Conservation (phyloP, 2,329 filamentous ascomycete genomes). For the Stemphylium vesicarium region DNA sequence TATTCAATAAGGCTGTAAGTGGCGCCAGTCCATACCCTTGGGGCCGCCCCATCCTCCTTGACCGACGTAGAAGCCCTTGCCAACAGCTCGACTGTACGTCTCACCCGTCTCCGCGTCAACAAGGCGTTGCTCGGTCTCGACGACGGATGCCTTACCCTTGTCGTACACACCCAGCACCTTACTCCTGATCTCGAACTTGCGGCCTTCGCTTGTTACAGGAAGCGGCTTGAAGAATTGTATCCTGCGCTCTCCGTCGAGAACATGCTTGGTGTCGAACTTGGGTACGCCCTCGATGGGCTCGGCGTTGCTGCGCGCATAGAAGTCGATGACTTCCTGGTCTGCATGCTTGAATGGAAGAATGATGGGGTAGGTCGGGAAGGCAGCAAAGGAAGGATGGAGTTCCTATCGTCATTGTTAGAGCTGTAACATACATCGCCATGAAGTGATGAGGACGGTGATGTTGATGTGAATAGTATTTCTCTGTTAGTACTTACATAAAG, state of each 20-base stretch:
- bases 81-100: slow-evolving; percentile 72
- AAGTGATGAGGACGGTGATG: not conserved
- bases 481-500: slow-evolving; percentile 70
- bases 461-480: not conserved
- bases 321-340: slow-evolving; percentile 79
- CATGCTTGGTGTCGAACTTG: slow-evolving; percentile 73
- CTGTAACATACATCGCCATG: not conserved
- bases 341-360: slow-evolving; percentile 83
- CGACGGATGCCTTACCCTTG: slow-evolving; percentile 82
- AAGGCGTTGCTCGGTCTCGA: slow-evolving; percentile 79
- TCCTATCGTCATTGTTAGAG: slow-evolving; percentile 63
- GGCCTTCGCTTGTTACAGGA: slow-evolving; percentile 72
- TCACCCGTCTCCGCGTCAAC: slow-evolving; percentile 74
- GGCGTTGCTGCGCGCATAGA: slow-evolving; percentile 73
- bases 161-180: slow-evolving; percentile 88
- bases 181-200: slow-evolving; percentile 75
- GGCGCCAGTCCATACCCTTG: slow-evolving; percentile 65
- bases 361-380: slow-evolving; percentile 88
- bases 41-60: slow-evolving; percentile 88
- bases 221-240: slow-evolving; percentile 79
- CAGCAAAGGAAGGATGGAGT: slow-evolving; percentile 82
- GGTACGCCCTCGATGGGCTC: slow-evolving; percentile 77
- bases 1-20: not conserved
- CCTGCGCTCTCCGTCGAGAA: slow-evolving; percentile 83
- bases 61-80: slow-evolving; percentile 78